Evolutionary conservation across 2,329 filamentous ascomycete species (phyloP).

Genomic region (Incumbomyces lentus): DNA sequence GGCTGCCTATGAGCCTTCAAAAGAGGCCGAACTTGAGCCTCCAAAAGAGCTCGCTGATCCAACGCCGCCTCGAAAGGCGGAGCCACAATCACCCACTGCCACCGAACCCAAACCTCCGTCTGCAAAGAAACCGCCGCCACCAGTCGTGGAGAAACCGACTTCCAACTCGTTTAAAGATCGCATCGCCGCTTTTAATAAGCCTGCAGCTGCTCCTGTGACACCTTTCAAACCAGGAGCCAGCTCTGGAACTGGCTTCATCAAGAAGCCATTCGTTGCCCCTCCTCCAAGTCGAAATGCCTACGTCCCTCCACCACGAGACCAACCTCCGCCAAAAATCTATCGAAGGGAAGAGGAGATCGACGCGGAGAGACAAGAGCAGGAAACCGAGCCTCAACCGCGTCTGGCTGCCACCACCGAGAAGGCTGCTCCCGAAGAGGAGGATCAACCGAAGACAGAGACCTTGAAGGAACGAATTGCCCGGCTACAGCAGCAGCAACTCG

Average conservation of each 20-base stretch:
- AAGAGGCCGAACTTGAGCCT: conserved; percentile 6
- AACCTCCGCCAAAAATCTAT: conserved; percentile 66
- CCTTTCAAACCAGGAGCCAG: conserved; percentile 73
- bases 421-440: conserved; percentile 46
- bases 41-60: conserved; percentile 6
- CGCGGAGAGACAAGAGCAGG: conserved; percentile 26
- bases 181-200: conserved; percentile 93
- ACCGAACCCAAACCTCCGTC: conserved; percentile 8
- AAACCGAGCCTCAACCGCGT: conserved; percentile 20
- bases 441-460: conserved; percentile 82
- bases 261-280: conserved; percentile 92
- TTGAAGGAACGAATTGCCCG: conserved; percentile 92
- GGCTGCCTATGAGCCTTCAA: conserved; percentile 23
- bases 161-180: conserved; percentile 81
- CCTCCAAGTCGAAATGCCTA: conserved; percentile 89
- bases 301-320: conserved; percentile 60
- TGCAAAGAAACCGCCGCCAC: conserved; percentile 42
- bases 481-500: conserved; percentile 84
- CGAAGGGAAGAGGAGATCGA: conserved; percentile 76
- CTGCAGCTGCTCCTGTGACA: conserved; percentile 71
- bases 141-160: conserved; percentile 60
- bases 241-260: conserved; percentile 61
- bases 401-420: conserved; percentile 22
- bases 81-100: conserved; percentile 24
- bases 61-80: conserved; percentile 16